Base-by-base conservation (phyloP, 148 eudicot species). In the Vaccinium darrowii region DNA sequence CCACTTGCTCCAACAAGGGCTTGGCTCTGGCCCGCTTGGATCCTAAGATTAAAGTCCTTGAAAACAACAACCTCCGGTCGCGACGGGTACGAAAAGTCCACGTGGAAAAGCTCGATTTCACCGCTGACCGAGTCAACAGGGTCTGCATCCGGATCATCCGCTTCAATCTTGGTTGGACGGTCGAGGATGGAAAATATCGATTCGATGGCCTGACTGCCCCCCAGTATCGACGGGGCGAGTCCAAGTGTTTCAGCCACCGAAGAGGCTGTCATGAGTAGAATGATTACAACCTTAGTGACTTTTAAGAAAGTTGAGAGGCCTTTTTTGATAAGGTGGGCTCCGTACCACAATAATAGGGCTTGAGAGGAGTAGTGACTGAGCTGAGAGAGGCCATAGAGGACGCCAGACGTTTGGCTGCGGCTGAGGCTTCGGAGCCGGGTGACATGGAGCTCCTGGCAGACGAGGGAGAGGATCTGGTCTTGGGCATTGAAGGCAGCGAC, bases 1-100 rank as follows among this genome's bases (percentile, higher is more conserved):
- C 99, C 99, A 74, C 99, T 96, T 6, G 96, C 95, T 36, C 99
- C 99, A 0, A 95, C 98, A 1, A 97, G 95, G 58, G 99, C 99
- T 75, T 97, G 99, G 88, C 99, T 97, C 78, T 93, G 98, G 9
- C 99, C 99, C 0, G 98, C 98, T 8, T 98, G 90, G 60, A 97
- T 97, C 69, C 98, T 87, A 9, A 97, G 95, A 88, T 82, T 97
- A 58, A 97, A 89, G 83, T 95, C 98, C 88, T 93, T 91, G 84
- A 97, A 95, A 43, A 97, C 95, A 11, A 91, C 84, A 1, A 94
- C 90, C 51, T 97, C 98, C 0, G 98, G 98, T 7, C 99, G 91
- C 8, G 96, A 93, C 0, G 99, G 99, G 86, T 97, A 97, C 0
- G 98, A 88, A 71, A 97, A 95, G 85, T 95, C 98, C 15, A 97